Evolutionary conservation across 768 basidiomycete genomes (phyloP).

Genomic region (Mycena galopus): DNA sequence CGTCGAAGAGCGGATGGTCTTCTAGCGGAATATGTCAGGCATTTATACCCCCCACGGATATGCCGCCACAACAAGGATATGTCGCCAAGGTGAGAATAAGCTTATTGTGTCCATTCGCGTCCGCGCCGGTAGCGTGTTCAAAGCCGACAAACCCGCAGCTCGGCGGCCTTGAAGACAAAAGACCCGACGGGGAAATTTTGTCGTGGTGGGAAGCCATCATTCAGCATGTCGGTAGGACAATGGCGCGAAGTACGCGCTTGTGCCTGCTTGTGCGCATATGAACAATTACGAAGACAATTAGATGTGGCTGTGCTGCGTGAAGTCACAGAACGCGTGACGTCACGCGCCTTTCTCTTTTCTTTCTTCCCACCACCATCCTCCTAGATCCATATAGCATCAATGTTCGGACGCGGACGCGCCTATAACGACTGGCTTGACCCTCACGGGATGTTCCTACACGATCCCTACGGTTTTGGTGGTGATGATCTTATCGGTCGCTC

Average conservation of each 20-base stretch:
- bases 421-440: slow-evolving; percentile 30
- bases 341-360: background rate
- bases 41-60: slow-evolving; percentile 2
- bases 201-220: background rate
- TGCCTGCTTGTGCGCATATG: background rate
- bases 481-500: slow-evolving; percentile 13
- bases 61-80: background rate
- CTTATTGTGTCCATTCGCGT: slow-evolving; percentile 13
- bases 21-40: background rate
- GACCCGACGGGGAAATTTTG: background rate
- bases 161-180: slow-evolving; percentile 22
- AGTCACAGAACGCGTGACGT: slow-evolving; percentile 5
- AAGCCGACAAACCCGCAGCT: background rate
- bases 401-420: slow-evolving; percentile 19
- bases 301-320: background rate
- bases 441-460: slow-evolving; percentile 5
- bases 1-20: background rate
- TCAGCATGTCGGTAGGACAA: background rate
- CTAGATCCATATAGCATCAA: background rate
- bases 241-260: background rate
- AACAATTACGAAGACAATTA: slow-evolving; percentile 15
- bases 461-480: slow-evolving; percentile 10
- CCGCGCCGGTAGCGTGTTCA: background rate
- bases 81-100: background rate
- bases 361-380: background rate